phyloP scores from a whole-genome alignment of 2,329 filamentous ascomycete species.

The Elsinoe batatas region DNA sequence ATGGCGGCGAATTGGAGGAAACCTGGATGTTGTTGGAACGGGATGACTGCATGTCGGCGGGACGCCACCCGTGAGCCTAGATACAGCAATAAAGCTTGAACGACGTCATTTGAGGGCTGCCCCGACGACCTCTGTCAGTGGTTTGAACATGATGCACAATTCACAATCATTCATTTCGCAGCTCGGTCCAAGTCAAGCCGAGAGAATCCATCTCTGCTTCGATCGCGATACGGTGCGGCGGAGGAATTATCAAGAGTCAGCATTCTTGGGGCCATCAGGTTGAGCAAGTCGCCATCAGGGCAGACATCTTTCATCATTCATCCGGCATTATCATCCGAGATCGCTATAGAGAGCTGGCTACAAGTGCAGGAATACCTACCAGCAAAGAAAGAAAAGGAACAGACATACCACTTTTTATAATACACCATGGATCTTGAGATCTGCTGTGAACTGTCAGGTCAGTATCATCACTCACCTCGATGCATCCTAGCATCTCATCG shows the following conservation, averaged over 20 bases:
- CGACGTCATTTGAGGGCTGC: constrained; percentile 1
- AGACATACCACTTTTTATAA: background rate
- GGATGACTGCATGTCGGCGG: background rate
- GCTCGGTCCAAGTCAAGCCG: no score
- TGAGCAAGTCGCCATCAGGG: background rate
- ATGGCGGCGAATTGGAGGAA: no score
- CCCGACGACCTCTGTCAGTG: background rate
- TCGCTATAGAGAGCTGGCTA: background rate
- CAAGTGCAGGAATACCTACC: background rate
- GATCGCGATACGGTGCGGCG: no score
- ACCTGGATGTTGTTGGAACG: no score
- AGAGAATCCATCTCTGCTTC: no score
- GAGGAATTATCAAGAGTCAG: no score
- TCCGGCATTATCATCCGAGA: background rate
- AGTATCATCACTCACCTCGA: background rate
- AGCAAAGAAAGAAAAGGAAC: background rate
- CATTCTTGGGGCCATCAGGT: background rate
- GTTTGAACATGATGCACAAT: no score
- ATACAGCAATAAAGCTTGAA: constrained; percentile 10
- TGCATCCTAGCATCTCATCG: background rate
- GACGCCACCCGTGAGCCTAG: background rate
- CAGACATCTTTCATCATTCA: background rate
- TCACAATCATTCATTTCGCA: no score
- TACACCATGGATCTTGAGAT: background rate
- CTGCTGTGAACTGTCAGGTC: background rate